Evolutionary conservation across 192 early-diverging fungal genomes (phyloP).

Genomic region (Lobulomyces angularis): DNA sequence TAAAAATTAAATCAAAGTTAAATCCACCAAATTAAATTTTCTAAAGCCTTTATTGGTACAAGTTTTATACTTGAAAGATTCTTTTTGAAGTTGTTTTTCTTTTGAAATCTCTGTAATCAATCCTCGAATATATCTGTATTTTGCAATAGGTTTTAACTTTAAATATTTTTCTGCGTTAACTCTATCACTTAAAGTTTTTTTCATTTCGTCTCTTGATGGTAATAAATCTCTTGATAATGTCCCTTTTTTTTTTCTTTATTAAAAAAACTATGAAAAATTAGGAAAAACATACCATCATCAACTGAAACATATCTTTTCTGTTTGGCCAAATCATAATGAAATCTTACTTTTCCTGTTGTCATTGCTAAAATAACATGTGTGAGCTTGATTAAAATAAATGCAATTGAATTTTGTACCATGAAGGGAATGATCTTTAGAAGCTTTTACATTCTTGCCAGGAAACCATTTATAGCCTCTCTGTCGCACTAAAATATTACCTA

Average conservation of each 20-base stretch:
- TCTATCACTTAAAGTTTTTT: conserved; percentile 20
- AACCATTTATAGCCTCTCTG: conserved; percentile 33
- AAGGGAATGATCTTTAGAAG: conserved; percentile 31
- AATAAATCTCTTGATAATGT: conserved; percentile 4
- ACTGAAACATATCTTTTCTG: conserved; percentile 25
- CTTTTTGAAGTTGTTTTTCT: conserved; percentile 14
- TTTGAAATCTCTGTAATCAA: conserved; percentile 17
- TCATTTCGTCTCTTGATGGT: conserved; percentile 20
- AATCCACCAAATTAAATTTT: conserved; percentile 26
- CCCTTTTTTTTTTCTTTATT: conserved; percentile 4
- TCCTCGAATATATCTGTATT: conserved; percentile 24
- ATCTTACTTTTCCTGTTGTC: conserved; percentile 19
- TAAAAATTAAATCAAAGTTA: conserved; percentile 36
- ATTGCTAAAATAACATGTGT: conserved; percentile 32
- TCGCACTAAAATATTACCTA: conserved; percentile 30
- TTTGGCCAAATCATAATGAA: conserved; percentile 28
- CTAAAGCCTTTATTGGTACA: conserved; percentile 12
- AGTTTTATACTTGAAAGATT: conserved; percentile 6
- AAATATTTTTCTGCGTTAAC: conserved; percentile 28
- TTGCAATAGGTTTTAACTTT: conserved; percentile 9
- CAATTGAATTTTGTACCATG: no score
- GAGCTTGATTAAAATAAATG: no score
- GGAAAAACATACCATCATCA: conserved; percentile 15
- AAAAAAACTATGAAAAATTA: conserved; percentile 1
- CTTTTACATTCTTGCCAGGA: conserved; percentile 26